Percentiles rank a stretch among this genome's conserved stretches.
Evolutionary conservation across 805 yeast species (phyloP).

Genomic region (Sugiyamaella smithiae): DNA sequence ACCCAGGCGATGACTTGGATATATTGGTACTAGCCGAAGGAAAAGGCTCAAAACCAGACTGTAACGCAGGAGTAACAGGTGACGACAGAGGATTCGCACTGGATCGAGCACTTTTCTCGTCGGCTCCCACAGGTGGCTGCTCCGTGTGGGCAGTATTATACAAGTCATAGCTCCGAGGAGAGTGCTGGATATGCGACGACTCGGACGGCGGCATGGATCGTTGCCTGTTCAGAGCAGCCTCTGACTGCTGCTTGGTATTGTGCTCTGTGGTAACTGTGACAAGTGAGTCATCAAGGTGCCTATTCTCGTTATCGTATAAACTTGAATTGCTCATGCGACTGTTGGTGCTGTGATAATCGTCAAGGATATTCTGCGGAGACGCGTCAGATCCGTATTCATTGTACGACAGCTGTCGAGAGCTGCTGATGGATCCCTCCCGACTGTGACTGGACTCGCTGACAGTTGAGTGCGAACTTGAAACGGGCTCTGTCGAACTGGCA

Average conservation of each 20-base stretch:
- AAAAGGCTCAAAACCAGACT: slow-evolving; percentile 10
- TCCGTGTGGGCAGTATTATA: slow-evolving; percentile 5
- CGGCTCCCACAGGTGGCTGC: neutral
- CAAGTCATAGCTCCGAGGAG: slow-evolving; percentile 10
- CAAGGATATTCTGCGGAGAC: neutral
- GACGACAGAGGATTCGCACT: neutral
- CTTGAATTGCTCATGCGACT: neutral
- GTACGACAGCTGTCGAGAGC: slow-evolving; percentile 1
- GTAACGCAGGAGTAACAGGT: slow-evolving; percentile 13
- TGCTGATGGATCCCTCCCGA: neutral
- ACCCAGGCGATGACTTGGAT: slow-evolving; percentile 12
- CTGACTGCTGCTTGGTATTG: neutral
- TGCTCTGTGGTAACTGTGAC: neutral
- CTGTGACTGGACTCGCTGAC: neutral
- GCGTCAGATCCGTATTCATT: slow-evolving; percentile 2
- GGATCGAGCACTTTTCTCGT: neutral
- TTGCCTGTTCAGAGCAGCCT: neutral
- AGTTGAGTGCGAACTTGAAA: slow-evolving; percentile 1
- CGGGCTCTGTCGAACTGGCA: neutral
- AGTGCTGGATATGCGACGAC: slow-evolving; percentile 5
- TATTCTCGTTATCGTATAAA: neutral
- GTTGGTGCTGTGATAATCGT: neutral
- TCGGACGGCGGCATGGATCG: neutral
- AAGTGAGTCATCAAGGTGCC: neutral
- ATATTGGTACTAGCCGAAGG: neutral